Evolutionary conservation across 179 eudicot species (phyloP).

Genomic region (Patellifolia procumbens): DNA sequence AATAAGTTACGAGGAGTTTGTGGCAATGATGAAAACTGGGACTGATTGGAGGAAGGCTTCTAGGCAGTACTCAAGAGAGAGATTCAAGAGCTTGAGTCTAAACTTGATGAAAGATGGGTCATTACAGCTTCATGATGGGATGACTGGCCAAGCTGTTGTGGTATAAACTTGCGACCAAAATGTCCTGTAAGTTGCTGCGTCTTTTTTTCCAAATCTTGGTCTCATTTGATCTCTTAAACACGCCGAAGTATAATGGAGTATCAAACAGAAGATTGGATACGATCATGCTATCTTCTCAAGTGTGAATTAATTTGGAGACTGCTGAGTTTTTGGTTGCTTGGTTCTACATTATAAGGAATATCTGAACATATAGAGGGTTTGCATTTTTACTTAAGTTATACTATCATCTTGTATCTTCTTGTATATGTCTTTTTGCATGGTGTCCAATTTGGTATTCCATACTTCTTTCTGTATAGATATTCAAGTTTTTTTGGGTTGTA

Average conservation of each 20-base stretch:
- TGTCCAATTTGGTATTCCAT: conserved; percentile 14
- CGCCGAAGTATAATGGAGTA: background rate
- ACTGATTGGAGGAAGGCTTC: conserved; percentile 99
- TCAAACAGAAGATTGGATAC: background rate
- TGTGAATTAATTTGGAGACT: background rate
- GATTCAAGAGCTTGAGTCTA: conserved; percentile 84
- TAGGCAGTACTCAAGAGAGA: conserved; percentile 85
- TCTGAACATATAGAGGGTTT: conserved; percentile 2
- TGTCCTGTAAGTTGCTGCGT: background rate
- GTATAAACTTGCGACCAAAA: conserved; percentile 39
- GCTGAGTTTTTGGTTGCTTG: background rate
- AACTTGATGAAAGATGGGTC: conserved; percentile 95
- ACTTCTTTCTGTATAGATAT: conserved; percentile 25
- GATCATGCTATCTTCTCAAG: background rate
- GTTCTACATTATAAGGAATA: background rate
- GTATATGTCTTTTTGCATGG: conserved; percentile 11
- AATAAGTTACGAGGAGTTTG: conserved; percentile 87
- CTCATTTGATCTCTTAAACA: background rate
- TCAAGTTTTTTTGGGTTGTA: conserved; percentile 2
- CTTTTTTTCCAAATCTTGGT: background rate
- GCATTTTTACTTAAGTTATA: conserved; percentile 10
- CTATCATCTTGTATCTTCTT: background rate
- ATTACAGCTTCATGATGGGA: conserved; percentile 70
- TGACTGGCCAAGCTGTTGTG: conserved; percentile 60
- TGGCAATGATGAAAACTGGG: conserved; percentile 95